A percentile compares a stretch with the other conserved stretches of the same genome.
Conservation (phyloP, 2,329 filamentous ascomycete species). For the Colletotrichum abscissum region DNA sequence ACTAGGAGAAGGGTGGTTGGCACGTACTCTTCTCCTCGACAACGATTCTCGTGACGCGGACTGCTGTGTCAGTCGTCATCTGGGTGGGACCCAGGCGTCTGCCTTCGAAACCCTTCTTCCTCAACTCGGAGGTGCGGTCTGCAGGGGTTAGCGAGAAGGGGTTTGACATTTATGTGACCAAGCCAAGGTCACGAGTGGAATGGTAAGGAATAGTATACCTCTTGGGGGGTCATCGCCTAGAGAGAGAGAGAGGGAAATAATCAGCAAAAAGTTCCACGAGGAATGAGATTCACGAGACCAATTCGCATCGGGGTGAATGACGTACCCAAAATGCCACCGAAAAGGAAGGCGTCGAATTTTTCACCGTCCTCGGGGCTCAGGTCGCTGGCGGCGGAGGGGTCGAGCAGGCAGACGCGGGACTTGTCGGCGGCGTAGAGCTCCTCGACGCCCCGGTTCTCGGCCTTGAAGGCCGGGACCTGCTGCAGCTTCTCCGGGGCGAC, state of each 20-base stretch:
- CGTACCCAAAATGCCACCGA: slow-evolving; percentile 93
- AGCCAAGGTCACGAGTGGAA: slow-evolving; percentile 6
- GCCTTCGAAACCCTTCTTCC: slow-evolving; percentile 91
- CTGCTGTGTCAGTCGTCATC: slow-evolving; percentile 98
- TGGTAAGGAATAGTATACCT: slow-evolving; percentile 63
- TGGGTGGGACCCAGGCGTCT: slow-evolving; percentile 90
- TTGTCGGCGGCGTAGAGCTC: slow-evolving; percentile 81
- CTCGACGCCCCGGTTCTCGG: slow-evolving; percentile 84
- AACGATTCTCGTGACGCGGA: slow-evolving; percentile 90
- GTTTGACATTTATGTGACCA: not conserved
- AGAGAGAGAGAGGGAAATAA: slow-evolving; percentile 6
- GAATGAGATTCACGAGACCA: slow-evolving; percentile 14
- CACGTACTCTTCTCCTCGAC: slow-evolving; percentile 82
- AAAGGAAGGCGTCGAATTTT: slow-evolving; percentile 89
- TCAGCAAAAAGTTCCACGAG: slow-evolving; percentile 30
- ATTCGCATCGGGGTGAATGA: slow-evolving; percentile 21
- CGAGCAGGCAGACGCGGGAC: slow-evolving; percentile 85
- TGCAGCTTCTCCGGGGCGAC: slow-evolving; percentile 70
- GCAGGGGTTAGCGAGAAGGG: slow-evolving; percentile 20
- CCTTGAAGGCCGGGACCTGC: slow-evolving; percentile 70
- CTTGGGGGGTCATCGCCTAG: slow-evolving; percentile 92
- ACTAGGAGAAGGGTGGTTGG: not conserved
- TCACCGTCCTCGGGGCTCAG: slow-evolving; percentile 85
- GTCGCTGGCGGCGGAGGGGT: slow-evolving; percentile 85
- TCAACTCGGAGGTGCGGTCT: slow-evolving; percentile 96